Conservation (phyloP, 768 basidiomycete genomes). For the Solioccasus polychromus region DNA sequence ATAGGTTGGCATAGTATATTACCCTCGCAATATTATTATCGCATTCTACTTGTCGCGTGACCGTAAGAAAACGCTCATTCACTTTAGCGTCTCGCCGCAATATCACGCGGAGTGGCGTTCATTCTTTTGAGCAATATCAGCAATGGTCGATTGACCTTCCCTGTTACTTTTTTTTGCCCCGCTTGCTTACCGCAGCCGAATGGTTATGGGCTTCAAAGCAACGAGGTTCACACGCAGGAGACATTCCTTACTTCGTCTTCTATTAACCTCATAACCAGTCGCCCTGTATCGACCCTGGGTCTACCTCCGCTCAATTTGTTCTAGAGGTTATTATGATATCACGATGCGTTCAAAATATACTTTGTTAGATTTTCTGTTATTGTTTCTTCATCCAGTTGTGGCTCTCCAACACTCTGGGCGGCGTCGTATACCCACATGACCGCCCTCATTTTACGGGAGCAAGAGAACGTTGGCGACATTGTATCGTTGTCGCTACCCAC, state of each 20-base stretch:
- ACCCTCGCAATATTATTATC: slow-evolving; percentile 32
- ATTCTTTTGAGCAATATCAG: slow-evolving; percentile 82
- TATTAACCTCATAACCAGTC: not conserved
- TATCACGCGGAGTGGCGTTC: slow-evolving; percentile 65
- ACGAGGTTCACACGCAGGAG: slow-evolving; percentile 52
- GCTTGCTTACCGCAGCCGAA: slow-evolving; percentile 29
- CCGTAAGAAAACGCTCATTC: slow-evolving; percentile 52
- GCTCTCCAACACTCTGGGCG: slow-evolving; percentile 99
- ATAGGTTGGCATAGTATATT: slow-evolving; percentile 34
- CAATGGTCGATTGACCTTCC: slow-evolving; percentile 25
- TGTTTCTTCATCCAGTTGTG: slow-evolving; percentile 3
- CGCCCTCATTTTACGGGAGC: slow-evolving; percentile 98
- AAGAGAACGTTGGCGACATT: slow-evolving; percentile 41
- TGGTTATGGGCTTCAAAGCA: slow-evolving; percentile 29
- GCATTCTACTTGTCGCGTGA: slow-evolving; percentile 9
- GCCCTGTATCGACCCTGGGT: slow-evolving; percentile 1
- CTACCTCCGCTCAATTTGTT: not conserved
- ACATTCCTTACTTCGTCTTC: slow-evolving; percentile 27
- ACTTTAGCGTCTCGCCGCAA: slow-evolving; percentile 81
- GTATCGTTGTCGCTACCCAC: slow-evolving; percentile 32
- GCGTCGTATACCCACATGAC: slow-evolving; percentile 66
- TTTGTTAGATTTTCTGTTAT: not conserved
- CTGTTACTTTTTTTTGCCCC: slow-evolving; percentile 42
- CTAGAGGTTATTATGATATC: not conserved
- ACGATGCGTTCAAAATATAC: slow-evolving; percentile 3